Conservation (phyloP, 2,329 filamentous ascomycete species). For the Periglandula ipomoeae region DNA sequence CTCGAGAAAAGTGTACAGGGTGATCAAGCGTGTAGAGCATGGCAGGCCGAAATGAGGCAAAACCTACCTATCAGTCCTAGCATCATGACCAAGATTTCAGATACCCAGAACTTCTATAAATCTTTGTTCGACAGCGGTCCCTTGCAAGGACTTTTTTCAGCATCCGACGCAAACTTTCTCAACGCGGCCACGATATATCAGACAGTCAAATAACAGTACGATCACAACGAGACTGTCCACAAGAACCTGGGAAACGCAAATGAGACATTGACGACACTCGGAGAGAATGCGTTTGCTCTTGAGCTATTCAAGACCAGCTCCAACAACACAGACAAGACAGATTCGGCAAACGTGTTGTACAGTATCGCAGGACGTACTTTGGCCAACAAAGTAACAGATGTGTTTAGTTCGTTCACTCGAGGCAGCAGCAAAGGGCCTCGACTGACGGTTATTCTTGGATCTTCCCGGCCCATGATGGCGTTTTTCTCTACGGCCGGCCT, state of each 20-base stretch:
- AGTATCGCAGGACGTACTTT: constrained; percentile 46
- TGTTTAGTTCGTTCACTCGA: constrained; percentile 30
- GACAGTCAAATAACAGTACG: constrained; percentile 43
- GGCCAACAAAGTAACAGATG: constrained; percentile 31
- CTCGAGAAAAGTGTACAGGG: constrained; percentile 26
- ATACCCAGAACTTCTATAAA: constrained; percentile 32
- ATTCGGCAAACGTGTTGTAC: constrained; percentile 27
- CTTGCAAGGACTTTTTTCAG: constrained; percentile 28
- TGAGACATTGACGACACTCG: constrained; percentile 35
- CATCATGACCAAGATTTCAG: constrained; percentile 17
- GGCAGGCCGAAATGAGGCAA: constrained; percentile 21
- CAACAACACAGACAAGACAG: constrained; percentile 37
- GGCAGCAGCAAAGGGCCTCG: constrained; percentile 31
- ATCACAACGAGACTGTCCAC: constrained; percentile 37
- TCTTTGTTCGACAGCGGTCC: constrained; percentile 28
- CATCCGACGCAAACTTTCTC: constrained; percentile 28
- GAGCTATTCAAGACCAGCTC: constrained; percentile 49
- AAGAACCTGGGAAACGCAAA: constrained; percentile 26
- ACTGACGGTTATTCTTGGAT: constrained; percentile 45
- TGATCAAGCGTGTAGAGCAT: constrained; percentile 28
- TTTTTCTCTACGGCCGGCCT: constrained; percentile 44
- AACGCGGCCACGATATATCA: constrained; percentile 48
- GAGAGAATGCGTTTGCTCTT: constrained; percentile 55
- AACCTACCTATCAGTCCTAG: constrained; percentile 17
- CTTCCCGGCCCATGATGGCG: constrained; percentile 43